Percentiles rank a stretch among this genome's conserved stretches.
Evolutionary conservation across 805 yeast genomes (phyloP).

Genomic region (Lachancea dasiensis): DNA sequence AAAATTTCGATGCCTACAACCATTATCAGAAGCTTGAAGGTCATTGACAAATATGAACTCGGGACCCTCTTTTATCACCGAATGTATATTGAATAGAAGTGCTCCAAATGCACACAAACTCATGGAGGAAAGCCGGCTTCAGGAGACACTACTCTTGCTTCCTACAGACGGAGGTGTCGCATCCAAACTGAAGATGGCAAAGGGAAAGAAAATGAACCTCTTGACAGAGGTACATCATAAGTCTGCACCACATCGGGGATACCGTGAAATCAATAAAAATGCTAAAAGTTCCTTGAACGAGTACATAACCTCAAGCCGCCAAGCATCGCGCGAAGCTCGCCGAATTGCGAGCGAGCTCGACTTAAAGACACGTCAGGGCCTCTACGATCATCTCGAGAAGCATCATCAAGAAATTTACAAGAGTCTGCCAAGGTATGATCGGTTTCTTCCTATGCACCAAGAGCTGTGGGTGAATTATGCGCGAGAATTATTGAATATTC

Average conservation of each 20-base stretch:
- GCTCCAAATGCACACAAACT: conserved; percentile 28
- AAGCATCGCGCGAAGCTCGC: conserved; percentile 22
- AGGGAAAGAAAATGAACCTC: conserved; percentile 11
- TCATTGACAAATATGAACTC: conserved; percentile 21
- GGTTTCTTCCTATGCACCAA: conserved; percentile 47
- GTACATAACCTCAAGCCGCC: conserved; percentile 21
- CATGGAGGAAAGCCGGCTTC: conserved; percentile 29
- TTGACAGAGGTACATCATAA: conserved; percentile 11
- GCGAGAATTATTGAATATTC: conserved; percentile 44
- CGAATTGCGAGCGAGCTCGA: conserved; percentile 23
- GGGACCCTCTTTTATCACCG: conserved; percentile 28
- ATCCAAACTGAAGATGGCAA: conserved; percentile 19
- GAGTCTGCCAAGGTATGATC: conserved; percentile 38
- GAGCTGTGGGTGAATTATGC: conserved; percentile 72
- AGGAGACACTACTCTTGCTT: conserved; percentile 25
- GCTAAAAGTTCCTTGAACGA: conserved; percentile 30
- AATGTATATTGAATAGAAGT: conserved; percentile 25
- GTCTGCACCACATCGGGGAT: conserved; percentile 20
- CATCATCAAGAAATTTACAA: conserved; percentile 17
- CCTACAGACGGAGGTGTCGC: conserved; percentile 34
- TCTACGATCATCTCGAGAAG: conserved; percentile 22
- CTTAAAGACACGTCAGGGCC: conserved; percentile 14
- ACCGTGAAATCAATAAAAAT: conserved; percentile 25
- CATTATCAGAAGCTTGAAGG: background rate
- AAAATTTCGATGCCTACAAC: background rate